Percentiles rank a stretch among this genome's conserved stretches.
phyloP scores from a whole-genome alignment of 2,329 filamentous ascomycete species.

The Cytospora mali region DNA sequence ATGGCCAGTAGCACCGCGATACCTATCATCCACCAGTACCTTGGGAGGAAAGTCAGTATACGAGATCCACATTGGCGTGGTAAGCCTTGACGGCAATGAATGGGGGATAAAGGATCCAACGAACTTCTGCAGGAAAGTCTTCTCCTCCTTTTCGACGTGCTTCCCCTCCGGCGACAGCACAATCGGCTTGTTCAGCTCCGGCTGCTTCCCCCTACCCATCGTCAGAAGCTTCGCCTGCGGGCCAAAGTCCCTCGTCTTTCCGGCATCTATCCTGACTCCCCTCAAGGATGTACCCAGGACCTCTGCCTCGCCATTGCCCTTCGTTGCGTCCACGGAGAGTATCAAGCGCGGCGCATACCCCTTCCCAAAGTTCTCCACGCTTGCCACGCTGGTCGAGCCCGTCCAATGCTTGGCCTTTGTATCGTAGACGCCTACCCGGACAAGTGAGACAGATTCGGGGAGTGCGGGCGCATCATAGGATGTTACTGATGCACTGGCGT shows the following conservation, averaged over 20 bases:
- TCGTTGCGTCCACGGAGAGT: constrained; percentile 49
- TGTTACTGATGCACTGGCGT: constrained; percentile 49
- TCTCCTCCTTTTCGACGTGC: constrained; percentile 59
- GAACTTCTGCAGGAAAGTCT: constrained; percentile 69
- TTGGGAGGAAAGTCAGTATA: constrained; percentile 35
- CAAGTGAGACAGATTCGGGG: constrained; percentile 47
- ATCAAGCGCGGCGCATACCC: constrained; percentile 62
- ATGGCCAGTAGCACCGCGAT: constrained; percentile 57
- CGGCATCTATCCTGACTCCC: constrained; percentile 64
- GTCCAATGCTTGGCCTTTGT: constrained; percentile 49
- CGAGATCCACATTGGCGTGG: constrained; percentile 31
- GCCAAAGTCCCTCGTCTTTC: constrained; percentile 66
- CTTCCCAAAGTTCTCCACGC: constrained; percentile 60
- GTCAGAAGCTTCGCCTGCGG: constrained; percentile 58
- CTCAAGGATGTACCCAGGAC: constrained; percentile 55
- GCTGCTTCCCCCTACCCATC: constrained; percentile 54
- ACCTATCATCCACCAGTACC: constrained; percentile 69
- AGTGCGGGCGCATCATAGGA: constrained; percentile 61
- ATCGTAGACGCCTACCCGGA: constrained; percentile 63
- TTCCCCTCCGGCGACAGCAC: constrained; percentile 63
- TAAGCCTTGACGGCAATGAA: background rate
- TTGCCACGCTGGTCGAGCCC: constrained; percentile 58
- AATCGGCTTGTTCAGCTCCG: constrained; percentile 65
- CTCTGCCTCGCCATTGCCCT: constrained; percentile 38
- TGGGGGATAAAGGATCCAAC: constrained; percentile 33